A percentile compares a stretch with the other conserved stretches of the same genome.
phyloP scores from a whole-genome alignment of 371 early-diverging fungal genomes.

The Amoeboaphelidium protococcarum region DNA sequence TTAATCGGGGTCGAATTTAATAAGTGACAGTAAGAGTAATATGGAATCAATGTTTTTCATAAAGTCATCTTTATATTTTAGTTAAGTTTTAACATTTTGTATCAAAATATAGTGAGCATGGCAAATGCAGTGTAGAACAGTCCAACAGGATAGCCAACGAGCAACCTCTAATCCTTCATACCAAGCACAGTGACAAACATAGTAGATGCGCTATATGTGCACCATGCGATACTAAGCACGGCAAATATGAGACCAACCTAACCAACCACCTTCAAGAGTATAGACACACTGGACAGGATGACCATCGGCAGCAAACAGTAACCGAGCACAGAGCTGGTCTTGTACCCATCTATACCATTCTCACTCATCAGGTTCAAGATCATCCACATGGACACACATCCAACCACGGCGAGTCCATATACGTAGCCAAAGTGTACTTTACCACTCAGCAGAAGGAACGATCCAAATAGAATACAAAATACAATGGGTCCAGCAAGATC shows the following conservation, averaged over 20 bases:
- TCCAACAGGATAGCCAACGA: slow-evolving; percentile 85
- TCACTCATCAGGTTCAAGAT: slow-evolving; percentile 84
- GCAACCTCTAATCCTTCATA: slow-evolving; percentile 68
- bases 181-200: slow-evolving; percentile 83
- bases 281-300: slow-evolving; percentile 35
- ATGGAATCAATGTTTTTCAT: no score
- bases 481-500: slow-evolving; percentile 3
- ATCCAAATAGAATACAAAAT: slow-evolving; percentile 1
- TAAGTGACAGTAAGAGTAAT: no score
- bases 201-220: slow-evolving; percentile 70
- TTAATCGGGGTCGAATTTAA: no score
- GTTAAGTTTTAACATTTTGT: no score
- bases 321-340: slow-evolving; percentile 80
- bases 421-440: slow-evolving; percentile 90
- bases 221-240: slow-evolving; percentile 56
- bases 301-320: slow-evolving; percentile 90
- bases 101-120: slow-evolving; percentile 65
- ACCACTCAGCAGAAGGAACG: slow-evolving; percentile 23
- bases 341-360: slow-evolving; percentile 50
- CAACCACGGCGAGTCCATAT: slow-evolving; percentile 76
- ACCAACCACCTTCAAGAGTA: slow-evolving; percentile 11
- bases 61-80: no score
- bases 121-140: slow-evolving; percentile 85
- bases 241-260: slow-evolving; percentile 27
- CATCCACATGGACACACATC: slow-evolving; percentile 53